Evolutionary conservation across 306 rosid genomes (phyloP).

Genomic region (Casuarina cunninghamiana): DNA sequence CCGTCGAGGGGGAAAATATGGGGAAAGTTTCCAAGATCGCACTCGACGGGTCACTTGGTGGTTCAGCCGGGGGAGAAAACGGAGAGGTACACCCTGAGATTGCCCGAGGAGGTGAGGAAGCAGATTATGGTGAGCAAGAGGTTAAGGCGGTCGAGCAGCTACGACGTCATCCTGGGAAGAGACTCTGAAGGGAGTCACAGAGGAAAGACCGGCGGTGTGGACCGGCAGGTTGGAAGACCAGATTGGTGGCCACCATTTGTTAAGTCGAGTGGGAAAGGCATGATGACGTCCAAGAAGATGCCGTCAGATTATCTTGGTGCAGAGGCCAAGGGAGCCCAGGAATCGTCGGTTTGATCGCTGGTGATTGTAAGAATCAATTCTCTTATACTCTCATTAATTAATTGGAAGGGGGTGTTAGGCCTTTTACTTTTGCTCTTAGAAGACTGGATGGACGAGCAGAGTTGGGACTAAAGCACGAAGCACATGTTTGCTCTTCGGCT

Average conservation of each 20-base stretch:
- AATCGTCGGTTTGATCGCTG: neutral
- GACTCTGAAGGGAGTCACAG: constrained; percentile 26
- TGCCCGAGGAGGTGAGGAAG: constrained; percentile 59
- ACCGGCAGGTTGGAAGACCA: constrained; percentile 18
- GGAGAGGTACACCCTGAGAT: constrained; percentile 53
- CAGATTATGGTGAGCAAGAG: constrained; percentile 39
- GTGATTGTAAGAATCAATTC: neutral
- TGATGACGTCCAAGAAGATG: constrained; percentile 3
- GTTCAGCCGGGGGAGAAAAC: constrained; percentile 35
- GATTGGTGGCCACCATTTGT: constrained; percentile 33
- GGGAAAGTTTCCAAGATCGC: constrained; percentile 40
- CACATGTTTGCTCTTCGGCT: too few relatives aligned
- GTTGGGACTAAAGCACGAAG: too few relatives aligned
- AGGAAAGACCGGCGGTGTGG: constrained; percentile 32
- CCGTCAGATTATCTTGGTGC: constrained; percentile 17
- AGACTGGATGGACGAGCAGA: too few relatives aligned
- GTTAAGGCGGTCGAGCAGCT: constrained; percentile 51
- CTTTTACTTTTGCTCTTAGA: too few relatives aligned
- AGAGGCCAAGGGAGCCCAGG: constrained; percentile 1
- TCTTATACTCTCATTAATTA: neutral
- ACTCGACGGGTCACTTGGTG: constrained; percentile 75
- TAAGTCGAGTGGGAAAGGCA: constrained; percentile 13
- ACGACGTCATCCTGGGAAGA: constrained; percentile 27
- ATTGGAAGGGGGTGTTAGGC: too few relatives aligned
- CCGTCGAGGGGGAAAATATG: constrained; percentile 5